phyloP scores from a whole-genome alignment of 768 basidiomycete species.

The Ramaria rubella region DNA sequence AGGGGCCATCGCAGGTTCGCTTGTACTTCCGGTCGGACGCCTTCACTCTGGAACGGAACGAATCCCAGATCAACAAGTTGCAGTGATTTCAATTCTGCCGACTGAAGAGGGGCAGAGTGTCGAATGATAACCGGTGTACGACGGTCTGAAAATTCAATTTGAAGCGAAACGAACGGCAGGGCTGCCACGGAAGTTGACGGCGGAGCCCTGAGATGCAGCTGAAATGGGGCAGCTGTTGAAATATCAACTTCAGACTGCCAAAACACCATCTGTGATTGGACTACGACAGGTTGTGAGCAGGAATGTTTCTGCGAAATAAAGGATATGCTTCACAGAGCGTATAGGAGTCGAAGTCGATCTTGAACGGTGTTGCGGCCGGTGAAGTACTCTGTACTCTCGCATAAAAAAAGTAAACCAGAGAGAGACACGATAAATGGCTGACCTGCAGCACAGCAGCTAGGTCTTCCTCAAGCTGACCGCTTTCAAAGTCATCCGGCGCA shows the following conservation, averaged over 20 bases:
- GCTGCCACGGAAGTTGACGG: conserved; percentile 40
- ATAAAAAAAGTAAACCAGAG: background rate
- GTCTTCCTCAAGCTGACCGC: conserved; percentile 54
- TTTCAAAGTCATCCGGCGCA: conserved; percentile 23
- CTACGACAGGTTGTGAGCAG: conserved; percentile 33
- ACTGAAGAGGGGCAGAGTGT: conserved; percentile 27
- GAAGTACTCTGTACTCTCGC: conserved; percentile 52
- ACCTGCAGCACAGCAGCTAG: conserved; percentile 70
- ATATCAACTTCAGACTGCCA: conserved; percentile 61
- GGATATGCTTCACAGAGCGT: conserved; percentile 50
- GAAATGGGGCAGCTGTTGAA: conserved; percentile 61
- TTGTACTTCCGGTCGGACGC: conserved; percentile 20
- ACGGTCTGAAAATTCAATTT: conserved; percentile 51
- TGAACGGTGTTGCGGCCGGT: conserved; percentile 48
- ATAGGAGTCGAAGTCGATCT: conserved; percentile 59
- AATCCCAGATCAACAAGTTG: conserved; percentile 43
- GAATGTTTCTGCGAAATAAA: conserved; percentile 2
- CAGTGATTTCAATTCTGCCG: conserved; percentile 19
- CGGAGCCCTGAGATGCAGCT: conserved; percentile 58
- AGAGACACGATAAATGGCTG: conserved; percentile 8
- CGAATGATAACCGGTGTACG: conserved; percentile 45
- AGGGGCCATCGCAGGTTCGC: conserved; percentile 54
- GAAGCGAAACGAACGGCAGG: conserved; percentile 55
- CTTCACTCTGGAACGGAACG: conserved; percentile 19
- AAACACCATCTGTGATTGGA: conserved; percentile 61